Conservation (phyloP, 306 rosid genomes). For the Potentilla sterilis region DNA sequence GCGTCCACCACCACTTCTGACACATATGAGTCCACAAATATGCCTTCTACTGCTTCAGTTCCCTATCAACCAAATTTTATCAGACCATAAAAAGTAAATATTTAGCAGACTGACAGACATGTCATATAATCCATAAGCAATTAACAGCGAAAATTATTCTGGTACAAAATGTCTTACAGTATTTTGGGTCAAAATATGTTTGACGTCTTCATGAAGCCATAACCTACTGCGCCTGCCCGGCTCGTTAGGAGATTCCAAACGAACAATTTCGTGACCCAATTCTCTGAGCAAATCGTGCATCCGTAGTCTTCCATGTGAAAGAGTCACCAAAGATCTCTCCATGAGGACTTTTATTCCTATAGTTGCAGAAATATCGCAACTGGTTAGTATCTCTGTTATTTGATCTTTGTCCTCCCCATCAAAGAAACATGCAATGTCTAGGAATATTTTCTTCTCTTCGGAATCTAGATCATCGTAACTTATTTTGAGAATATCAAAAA, state of each 20-base stretch:
- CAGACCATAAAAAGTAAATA: background rate
- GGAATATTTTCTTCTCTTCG: background rate
- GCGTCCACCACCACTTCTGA: no score
- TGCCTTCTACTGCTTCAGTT: background rate
- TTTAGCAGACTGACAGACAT: background rate
- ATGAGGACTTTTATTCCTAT: slow-evolving; percentile 14
- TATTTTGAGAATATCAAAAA: background rate
- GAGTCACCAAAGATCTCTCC: slow-evolving; percentile 9
- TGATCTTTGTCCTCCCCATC: slow-evolving; percentile 4
- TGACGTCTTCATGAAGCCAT: slow-evolving; percentile 19
- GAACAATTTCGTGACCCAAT: slow-evolving; percentile 18
- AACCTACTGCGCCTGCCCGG: slow-evolving; percentile 12
- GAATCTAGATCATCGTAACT: background rate
- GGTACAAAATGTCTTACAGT: background rate
- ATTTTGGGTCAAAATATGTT: slow-evolving; percentile 2
- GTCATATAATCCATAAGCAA: background rate
- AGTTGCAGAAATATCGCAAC: slow-evolving; percentile 18
- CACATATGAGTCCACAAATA: background rate
- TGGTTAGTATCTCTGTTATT: slow-evolving; percentile 5
- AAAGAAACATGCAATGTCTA: slow-evolving; percentile 25
- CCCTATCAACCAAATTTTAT: background rate
- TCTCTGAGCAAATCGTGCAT: slow-evolving; percentile 27
- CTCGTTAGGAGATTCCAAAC: background rate
- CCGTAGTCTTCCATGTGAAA: slow-evolving; percentile 1
- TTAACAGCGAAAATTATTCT: background rate